These are phyloP conservation scores for Paracamarosporium sp. DNA, from an alignment of 2,329 filamentous ascomycete species.

Conservation along the genomic window DNA sequence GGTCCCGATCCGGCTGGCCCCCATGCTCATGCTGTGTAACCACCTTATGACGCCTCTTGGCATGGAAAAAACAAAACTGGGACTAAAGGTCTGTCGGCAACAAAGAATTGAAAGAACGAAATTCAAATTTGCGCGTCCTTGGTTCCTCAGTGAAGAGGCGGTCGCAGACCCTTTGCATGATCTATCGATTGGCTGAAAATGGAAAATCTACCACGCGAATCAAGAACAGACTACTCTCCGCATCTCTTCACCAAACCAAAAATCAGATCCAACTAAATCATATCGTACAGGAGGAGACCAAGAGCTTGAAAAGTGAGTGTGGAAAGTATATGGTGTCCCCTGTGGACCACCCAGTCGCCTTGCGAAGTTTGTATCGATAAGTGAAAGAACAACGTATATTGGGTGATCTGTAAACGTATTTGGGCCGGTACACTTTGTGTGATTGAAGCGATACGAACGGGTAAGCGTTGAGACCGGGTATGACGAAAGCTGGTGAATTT, in stretches of 20 bases:
- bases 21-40: neutral
- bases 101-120: neutral
- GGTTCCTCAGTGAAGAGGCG: slow-evolving; percentile 1
- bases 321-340: neutral
- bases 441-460: neutral
- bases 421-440: neutral
- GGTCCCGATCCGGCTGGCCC: neutral
- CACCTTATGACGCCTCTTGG: neutral
- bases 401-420: neutral
- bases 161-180: neutral
- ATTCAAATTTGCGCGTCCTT: neutral
- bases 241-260: neutral
- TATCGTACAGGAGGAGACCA: neutral
- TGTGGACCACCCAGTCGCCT: neutral
- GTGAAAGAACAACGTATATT: neutral
- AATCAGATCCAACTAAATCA: neutral
- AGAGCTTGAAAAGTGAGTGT: neutral
- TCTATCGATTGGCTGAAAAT: neutral
- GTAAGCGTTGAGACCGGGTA: neutral
- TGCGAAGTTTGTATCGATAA: neutral
- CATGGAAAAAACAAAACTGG: neutral
- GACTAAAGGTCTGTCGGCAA: neutral
- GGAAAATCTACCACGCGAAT: neutral
- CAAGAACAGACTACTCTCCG: neutral
- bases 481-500: neutral